Evolutionary conservation across 2,329 filamentous ascomycete genomes (phyloP), one percentile per base, ranked within the genome.

Genomic region (Xylariales sp.): DNA sequence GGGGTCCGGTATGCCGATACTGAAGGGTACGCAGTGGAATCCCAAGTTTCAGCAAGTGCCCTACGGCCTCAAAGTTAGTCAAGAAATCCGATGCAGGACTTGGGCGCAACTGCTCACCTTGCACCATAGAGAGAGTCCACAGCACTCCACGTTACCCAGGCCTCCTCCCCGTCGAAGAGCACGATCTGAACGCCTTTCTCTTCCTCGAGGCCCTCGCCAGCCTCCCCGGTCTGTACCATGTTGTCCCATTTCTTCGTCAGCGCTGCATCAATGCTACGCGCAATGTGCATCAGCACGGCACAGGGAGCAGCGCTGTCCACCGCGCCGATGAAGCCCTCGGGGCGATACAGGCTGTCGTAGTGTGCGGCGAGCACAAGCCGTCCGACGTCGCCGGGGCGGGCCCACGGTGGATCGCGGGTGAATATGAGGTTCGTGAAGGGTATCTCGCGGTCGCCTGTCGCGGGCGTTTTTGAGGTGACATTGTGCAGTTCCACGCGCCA

Each of bases 241-340:
- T 72, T 73, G 20, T 77, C 74, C 87, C 93, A 97, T 64, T 91
- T 95, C 56, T 74, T 75, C 20, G 83, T 86, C 57, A 97, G 65
- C 3, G 86, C 88, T 2, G 67, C 72, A 53, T 97, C 90, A 31
- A 98, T 78, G 46, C 80, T 86, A 48, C 83, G 74, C 44, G 90
- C 87, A 11, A 84, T 80, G 58, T 95, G 87, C 78, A 98, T 76
- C 41, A 98, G 72, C 74, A 97, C 89, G 0, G 93, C 93, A 61
- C 91, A 97, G 8, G 93, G 90, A 14, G 87, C 93, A 2, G 93
- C 93, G 52, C 88, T 95, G 57, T 98, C 93, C 12, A 81, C 94
- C 1, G 91, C 93, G 1, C 93, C 93, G 41, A 98, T 85, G 59
- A 98, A 98, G 1, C 89, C 91, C 43, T 81, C 67, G 0, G 90